These are phyloP conservation scores for Globisporangium emineosum DNA, from an alignment of 352 stramenopile genomes.

Conservation along the genomic window DNA sequence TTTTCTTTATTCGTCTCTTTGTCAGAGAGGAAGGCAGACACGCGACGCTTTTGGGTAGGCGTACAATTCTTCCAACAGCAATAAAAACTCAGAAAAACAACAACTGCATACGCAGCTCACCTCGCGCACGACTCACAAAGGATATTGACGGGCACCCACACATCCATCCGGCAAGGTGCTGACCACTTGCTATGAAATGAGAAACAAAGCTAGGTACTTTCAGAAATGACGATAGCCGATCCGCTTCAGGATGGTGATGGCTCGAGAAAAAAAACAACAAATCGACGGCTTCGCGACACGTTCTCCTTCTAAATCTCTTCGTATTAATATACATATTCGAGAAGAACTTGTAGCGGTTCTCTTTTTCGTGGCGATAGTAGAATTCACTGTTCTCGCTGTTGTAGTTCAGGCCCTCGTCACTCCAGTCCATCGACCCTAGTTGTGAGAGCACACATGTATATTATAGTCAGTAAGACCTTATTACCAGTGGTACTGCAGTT, in stretches of 20 bases:
- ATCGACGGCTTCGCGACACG: background rate
- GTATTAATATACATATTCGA: background rate
- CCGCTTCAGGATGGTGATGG: background rate
- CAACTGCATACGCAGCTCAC: too few species aligned
- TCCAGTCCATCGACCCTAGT: background rate
- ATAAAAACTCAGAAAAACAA: background rate
- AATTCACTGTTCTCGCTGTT: background rate
- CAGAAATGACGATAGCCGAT: background rate
- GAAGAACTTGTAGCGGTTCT: background rate
- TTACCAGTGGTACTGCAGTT: too few species aligned
- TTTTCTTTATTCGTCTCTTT: background rate
- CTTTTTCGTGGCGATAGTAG: background rate
- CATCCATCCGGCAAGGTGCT: too few species aligned
- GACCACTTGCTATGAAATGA: background rate
- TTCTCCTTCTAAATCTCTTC: background rate
- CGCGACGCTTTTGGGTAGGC: background rate
- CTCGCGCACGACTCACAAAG: background rate
- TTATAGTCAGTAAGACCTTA: too few species aligned
- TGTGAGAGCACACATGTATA: background rate
- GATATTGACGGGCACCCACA: background rate
- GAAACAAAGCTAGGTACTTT: background rate
- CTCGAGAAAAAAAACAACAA: too few species aligned
- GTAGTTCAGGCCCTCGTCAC: background rate
- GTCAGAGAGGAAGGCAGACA: background rate
- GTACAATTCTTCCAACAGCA: conserved; percentile 1